Evolutionary conservation across 202 grass and related monocot genomes (phyloP), one percentile per base, ranked within the genome.

Genomic region (Bolboschoenoplectus hybrid): DNA sequence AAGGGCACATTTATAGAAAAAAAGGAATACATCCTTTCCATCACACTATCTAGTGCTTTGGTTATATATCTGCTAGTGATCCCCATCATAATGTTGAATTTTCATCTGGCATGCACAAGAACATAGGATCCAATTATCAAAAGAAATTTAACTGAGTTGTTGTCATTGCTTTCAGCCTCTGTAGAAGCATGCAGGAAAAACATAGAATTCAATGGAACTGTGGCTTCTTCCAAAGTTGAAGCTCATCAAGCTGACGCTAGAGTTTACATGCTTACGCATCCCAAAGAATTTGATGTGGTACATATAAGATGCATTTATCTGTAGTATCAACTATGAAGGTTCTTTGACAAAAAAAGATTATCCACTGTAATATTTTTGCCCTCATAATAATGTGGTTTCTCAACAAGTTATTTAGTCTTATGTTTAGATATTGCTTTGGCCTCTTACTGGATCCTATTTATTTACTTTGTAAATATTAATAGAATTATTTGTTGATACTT

Each of bases 281-380:
- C 92, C 78, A 98, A 98, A 92, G 97, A 98, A 91, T 98, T 90
- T 92, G 93, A 98, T 92, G 91, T 91, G 90, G 93, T 98, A 96
- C 26, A 44, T 56, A 76, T 55, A 51, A 50, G 19, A 50, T 67
- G 3, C 17, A 67, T 80, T 52, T 66, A 53, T 67, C 26, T 86
- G 32, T 55, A 16, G 74, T 58, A 77, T 77, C 50, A 58, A 55
- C 12, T 79, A 79, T 79, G 74, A 61, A n/a, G 35, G 51, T 58
- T 79, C 41, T 35, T 36, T 77, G 3, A 60, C 75, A 60, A 80
- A 14, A 56, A 56, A 78, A 57, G 32, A 34, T 10, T 43, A 60
- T 60, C 1, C 35, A 60, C 36, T 41, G 35, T 43, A 79, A 17
- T 58, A 6, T 19, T 46, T 72, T 72, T 46, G 47, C 68, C 17